Evolutionary conservation across 1,284 basidiomycete genomes (phyloP).

Genomic region (Phenoliferia sp.): DNA sequence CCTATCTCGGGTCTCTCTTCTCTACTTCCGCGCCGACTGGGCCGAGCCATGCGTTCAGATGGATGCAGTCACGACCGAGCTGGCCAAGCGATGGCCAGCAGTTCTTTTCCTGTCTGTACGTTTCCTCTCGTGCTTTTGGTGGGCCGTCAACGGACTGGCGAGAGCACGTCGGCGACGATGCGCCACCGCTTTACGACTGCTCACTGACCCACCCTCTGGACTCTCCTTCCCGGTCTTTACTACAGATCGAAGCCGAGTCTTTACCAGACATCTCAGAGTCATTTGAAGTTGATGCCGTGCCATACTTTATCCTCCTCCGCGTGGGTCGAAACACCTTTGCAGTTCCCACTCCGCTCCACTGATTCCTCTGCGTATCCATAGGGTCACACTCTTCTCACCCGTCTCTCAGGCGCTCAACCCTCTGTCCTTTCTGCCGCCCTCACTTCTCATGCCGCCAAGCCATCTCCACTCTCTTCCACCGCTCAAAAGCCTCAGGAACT

Average conservation of each 20-base stretch:
- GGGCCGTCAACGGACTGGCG: background rate
- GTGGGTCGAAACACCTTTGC: slow-evolving; percentile 72
- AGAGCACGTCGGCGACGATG: background rate
- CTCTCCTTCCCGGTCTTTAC: too few relatives aligned
- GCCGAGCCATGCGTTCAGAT: slow-evolving; percentile 82
- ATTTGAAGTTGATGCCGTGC: slow-evolving; percentile 88
- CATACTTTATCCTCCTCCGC: slow-evolving; percentile 75
- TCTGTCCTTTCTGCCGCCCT: slow-evolving; percentile 62
- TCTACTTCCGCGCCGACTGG: slow-evolving; percentile 93
- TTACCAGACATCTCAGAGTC: slow-evolving; percentile 87
- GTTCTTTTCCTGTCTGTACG: slow-evolving; percentile 38
- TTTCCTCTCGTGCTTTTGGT: slow-evolving; percentile 35
- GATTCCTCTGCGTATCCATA: slow-evolving; percentile 40
- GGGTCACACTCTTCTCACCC: slow-evolving; percentile 84
- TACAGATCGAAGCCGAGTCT: slow-evolving; percentile 81
- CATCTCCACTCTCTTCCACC: slow-evolving; percentile 40
- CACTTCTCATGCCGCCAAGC: slow-evolving; percentile 46
- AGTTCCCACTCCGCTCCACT: slow-evolving; percentile 58
- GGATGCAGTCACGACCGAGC: slow-evolving; percentile 52
- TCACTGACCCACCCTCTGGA: background rate
- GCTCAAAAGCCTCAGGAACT: slow-evolving; percentile 27
- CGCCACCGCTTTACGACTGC: background rate
- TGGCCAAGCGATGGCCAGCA: slow-evolving; percentile 17
- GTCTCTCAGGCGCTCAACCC: slow-evolving; percentile 79
- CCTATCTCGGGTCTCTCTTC: slow-evolving; percentile 69